phyloP scores from a whole-genome alignment of 169 alveolate species.

The Cryptosporidium andersoni region DNA sequence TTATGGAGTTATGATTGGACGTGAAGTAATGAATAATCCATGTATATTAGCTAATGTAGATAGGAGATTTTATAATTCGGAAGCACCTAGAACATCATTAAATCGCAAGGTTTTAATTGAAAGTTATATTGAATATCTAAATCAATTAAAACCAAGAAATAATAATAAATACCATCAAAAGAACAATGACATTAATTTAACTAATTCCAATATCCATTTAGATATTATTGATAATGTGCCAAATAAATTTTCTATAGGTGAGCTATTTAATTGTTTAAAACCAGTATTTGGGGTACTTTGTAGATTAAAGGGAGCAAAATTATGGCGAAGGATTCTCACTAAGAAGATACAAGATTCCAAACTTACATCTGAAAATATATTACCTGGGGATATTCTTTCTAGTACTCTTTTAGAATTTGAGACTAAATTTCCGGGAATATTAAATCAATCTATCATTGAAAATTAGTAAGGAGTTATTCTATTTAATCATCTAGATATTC shows the following conservation, averaged over 20 bases:
- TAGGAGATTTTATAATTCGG: slow-evolving; percentile 76
- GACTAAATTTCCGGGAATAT: slow-evolving; percentile 6
- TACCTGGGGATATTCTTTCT: slow-evolving; percentile 10
- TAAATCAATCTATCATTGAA: not conserved
- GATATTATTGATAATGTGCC: slow-evolving; percentile 70
- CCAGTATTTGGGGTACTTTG: slow-evolving; percentile 83
- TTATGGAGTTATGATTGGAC: slow-evolving; percentile 85
- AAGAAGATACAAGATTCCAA: not conserved
- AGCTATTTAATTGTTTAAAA: slow-evolving; percentile 71
- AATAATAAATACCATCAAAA: slow-evolving; percentile 2
- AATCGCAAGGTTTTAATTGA: slow-evolving; percentile 77
- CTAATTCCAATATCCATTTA: slow-evolving; percentile 5
- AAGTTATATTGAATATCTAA: slow-evolving; percentile 72
- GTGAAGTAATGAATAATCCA: slow-evolving; percentile 85
- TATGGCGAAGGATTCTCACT: slow-evolving; percentile 42
- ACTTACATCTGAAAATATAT: not conserved
- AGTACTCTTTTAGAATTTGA: slow-evolving; percentile 1
- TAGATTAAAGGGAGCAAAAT: slow-evolving; percentile 79
- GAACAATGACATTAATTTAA: slow-evolving; percentile 41
- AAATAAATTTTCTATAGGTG: slow-evolving; percentile 39
- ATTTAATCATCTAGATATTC: too few relatives aligned
- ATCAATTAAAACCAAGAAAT: slow-evolving; percentile 21
- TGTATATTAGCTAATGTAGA: slow-evolving; percentile 79
- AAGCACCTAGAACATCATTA: slow-evolving; percentile 59
- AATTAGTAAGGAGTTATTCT: too few relatives aligned